Evolutionary conservation across 2,329 filamentous ascomycete genomes (phyloP), one percentile per base, ranked within the genome.

Genomic region (Sporothrix protearum): DNA sequence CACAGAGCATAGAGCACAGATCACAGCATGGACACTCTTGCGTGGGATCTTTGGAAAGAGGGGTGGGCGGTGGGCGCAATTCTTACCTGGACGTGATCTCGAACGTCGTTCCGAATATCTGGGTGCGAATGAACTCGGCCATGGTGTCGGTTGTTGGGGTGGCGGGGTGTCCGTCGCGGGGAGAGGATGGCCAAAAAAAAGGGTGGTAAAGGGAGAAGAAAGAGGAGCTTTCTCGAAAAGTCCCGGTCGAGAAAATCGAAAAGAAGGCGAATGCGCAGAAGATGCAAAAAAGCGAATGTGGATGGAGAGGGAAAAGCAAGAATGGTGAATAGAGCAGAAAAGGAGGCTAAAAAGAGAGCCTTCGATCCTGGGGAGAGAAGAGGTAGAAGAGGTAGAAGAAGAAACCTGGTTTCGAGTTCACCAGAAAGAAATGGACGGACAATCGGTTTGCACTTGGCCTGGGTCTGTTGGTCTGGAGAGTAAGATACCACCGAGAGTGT

Each of bases 81-180:
- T 47, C 57, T 36, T 89, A 97, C 94, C 96, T 92, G 83, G 94
- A 97, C 77, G 96, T 99, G 84, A 98, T 98, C 89, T 99, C 96
- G 81, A 99, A 99, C 78, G 96, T 98, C 74, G 96, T 99, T 81
- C 96, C 96, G 81, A 99, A 99, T 82, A 99, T 98, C 88, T 98
- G 95, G 81, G 95, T 94, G 84, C 96, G 92, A 80, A 99, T 93
- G 83, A 99, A 99, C 87, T 99, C 96, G 82, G 96, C 96, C 96
- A 99, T 98, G 81, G 80, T 90, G 88, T 51, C 53, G 63, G n/a
- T 59, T 53, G 49, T 67, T 47, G 57, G 9, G 22, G 16, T 14
- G n/a, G 61, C 51, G 63, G 39, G 39, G 53, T 49, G 45, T 64
- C 69, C 39, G 63, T 49, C 42, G 45, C 64, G 59, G 45, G 61